Evolutionary conservation across 495 filamentous ascomycete species (phyloP).

Genomic region (Penicillium verhagenii): DNA sequence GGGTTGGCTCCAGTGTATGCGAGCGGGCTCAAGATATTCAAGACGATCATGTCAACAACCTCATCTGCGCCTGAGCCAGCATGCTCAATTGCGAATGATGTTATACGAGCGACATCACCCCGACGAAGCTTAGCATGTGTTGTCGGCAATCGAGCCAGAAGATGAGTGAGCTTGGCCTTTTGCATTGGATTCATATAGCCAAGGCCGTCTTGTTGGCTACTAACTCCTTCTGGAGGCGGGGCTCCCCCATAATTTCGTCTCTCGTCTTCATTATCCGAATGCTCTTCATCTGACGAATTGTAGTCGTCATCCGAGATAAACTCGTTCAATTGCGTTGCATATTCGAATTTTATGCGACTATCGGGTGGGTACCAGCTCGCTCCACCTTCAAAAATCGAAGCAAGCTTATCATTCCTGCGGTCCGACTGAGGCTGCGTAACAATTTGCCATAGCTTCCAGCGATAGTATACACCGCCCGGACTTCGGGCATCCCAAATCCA

Average conservation of each 20-base stretch:
- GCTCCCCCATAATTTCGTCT: conserved; percentile 54
- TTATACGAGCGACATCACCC: conserved; percentile 83
- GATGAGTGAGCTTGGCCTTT: conserved; percentile 77
- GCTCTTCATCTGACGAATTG: conserved; percentile 83
- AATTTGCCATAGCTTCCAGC: conserved; percentile 86
- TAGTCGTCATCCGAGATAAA: conserved; percentile 83
- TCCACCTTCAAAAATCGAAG: conserved; percentile 65
- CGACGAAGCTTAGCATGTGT: conserved; percentile 71
- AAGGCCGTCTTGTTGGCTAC: conserved; percentile 51
- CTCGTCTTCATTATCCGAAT: conserved; percentile 71
- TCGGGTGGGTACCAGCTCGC: conserved; percentile 72
- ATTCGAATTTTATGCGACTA: conserved; percentile 66
- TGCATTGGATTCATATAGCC: conserved; percentile 80
- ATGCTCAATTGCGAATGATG: conserved; percentile 86
- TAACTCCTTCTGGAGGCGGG: conserved; percentile 47
- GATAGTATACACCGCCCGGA: conserved; percentile 78
- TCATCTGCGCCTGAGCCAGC: conserved; percentile 79
- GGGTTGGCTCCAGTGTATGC: conserved; percentile 60
- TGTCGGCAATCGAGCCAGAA: conserved; percentile 78
- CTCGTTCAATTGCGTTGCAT: conserved; percentile 67
- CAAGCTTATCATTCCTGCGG: conserved; percentile 23
- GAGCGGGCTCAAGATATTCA: conserved; percentile 74
- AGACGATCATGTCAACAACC: conserved; percentile 81
- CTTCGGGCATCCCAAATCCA: conserved; percentile 92
- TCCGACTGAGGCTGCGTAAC: conserved; percentile 51